Conservation (phyloP, 2,329 filamentous ascomycete genomes). For the Akanthomyces uredinophilus region DNA sequence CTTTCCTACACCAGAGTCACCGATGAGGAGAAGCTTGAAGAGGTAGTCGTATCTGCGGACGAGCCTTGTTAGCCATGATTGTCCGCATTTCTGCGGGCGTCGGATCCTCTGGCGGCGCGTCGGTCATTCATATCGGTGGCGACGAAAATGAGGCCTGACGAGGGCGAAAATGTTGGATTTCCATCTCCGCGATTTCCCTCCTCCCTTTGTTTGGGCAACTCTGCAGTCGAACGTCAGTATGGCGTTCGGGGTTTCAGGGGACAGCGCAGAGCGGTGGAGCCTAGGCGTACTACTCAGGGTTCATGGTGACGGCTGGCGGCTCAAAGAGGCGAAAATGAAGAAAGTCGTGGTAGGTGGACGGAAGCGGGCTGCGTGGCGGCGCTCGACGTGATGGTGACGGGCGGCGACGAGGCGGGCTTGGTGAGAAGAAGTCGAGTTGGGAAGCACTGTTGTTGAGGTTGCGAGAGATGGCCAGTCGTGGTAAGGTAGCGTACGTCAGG, state of each 20-base stretch:
- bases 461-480: conserved; percentile 4
- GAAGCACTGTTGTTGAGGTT: background rate
- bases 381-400: conserved; percentile 5
- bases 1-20: conserved; percentile 99
- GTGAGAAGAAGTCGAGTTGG: background rate
- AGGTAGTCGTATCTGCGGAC: conserved; percentile 94
- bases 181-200: background rate
- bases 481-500: conserved; percentile 24
- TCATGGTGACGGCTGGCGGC: conserved; percentile 58
- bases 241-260: conserved; percentile 22
- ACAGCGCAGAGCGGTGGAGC: conserved; percentile 19
- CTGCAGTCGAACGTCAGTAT: conserved; percentile 15
- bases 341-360: background rate
- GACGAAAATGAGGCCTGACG: background rate
- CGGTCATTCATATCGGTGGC: background rate
- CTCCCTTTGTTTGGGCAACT: conserved; percentile 7
- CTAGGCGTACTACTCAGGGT: conserved; percentile 80
- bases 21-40: conserved; percentile 99
- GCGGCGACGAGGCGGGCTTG: background rate
- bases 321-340: conserved; percentile 8
- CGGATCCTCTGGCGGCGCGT: conserved; percentile 2
- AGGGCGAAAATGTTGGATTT: background rate
- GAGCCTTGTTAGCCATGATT: conserved; percentile 21
- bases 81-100: conserved; percentile 2
- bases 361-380: background rate